Evolutionary conservation across 2,329 filamentous ascomycete species (phyloP).

Genomic region (Sordariomycetes sp.): DNA sequence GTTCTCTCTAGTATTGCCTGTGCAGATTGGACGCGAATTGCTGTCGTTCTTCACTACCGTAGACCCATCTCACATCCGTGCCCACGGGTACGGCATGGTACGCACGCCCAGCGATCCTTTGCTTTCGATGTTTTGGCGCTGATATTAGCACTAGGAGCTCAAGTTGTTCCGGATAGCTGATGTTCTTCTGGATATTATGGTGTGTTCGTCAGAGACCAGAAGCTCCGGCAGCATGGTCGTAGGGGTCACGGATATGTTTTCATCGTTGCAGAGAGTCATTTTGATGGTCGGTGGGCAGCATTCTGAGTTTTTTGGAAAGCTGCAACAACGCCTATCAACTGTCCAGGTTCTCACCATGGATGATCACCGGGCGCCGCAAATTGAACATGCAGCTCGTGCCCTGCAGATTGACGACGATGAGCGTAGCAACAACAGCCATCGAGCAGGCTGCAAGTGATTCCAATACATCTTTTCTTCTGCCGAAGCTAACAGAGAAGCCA

Average conservation of each 20-base stretch:
- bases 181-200: slow-evolving; percentile 13
- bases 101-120: not conserved
- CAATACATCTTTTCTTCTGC: too few relatives aligned
- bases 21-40: slow-evolving; percentile 15
- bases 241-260: slow-evolving; percentile 12
- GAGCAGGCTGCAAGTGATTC: too few relatives aligned
- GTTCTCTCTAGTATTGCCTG: slow-evolving; percentile 14
- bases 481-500: too few relatives aligned
- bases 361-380: too few relatives aligned
- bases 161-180: slow-evolving; percentile 15
- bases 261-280: slow-evolving; percentile 11
- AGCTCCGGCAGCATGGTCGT: slow-evolving; percentile 12
- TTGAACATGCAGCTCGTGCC: too few relatives aligned
- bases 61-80: slow-evolving; percentile 8
- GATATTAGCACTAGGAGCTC: slow-evolving; percentile 10
- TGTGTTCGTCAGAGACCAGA: slow-evolving; percentile 8
- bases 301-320: slow-evolving; percentile 1
- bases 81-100: slow-evolving; percentile 16
- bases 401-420: too few relatives aligned
- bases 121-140: not conserved
- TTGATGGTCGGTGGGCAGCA: slow-evolving; percentile 11
- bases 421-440: too few relatives aligned
- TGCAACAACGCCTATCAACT: not conserved
- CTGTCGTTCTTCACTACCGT: slow-evolving; percentile 6
- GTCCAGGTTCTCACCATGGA: too few relatives aligned